phyloP scores from a whole-genome alignment of 2,329 filamentous ascomycete species.

The Colletotrichum destructivum region DNA sequence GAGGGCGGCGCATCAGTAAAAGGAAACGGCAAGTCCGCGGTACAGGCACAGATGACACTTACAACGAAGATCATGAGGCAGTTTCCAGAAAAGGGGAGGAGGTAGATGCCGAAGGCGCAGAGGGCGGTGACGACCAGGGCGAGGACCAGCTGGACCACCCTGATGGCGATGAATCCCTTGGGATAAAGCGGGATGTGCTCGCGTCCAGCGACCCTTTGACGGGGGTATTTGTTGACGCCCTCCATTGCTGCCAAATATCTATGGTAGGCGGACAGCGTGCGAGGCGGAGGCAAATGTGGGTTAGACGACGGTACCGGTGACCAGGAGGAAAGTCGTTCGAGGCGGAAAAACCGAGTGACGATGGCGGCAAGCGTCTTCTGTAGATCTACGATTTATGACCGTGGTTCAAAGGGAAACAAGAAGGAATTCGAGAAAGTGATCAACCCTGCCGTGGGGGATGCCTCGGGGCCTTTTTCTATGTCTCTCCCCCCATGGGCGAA shows the following conservation, averaged over 20 bases:
- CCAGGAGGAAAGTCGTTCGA: neutral
- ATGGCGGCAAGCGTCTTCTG: no score
- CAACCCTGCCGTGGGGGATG: neutral
- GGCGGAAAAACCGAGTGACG: neutral
- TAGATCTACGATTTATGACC: neutral
- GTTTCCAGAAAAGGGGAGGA: conserved; percentile 55
- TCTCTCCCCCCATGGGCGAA: neutral
- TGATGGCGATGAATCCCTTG: conserved; percentile 58
- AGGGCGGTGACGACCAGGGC: conserved; percentile 63
- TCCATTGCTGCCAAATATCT: conserved; percentile 1
- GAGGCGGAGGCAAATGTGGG: neutral
- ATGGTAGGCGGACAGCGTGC: neutral
- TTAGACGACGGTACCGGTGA: no score
- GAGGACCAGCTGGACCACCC: conserved; percentile 63
- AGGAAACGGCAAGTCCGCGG: no score
- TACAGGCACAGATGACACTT: conserved; percentile 42
- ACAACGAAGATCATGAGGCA: conserved; percentile 58
- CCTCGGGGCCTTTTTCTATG: neutral
- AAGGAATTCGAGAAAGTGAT: neutral
- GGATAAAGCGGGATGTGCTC: conserved; percentile 65
- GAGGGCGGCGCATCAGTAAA: conserved; percentile 21
- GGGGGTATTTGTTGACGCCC: conserved; percentile 46
- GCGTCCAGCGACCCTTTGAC: conserved; percentile 53
- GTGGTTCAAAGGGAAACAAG: neutral
- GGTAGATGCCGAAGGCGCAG: conserved; percentile 58